A percentile compares a stretch with the other conserved stretches of the same genome.
These are phyloP conservation scores for Solanum okadae DNA, from an alignment of 257 asterid species.

Conservation along the genomic window DNA sequence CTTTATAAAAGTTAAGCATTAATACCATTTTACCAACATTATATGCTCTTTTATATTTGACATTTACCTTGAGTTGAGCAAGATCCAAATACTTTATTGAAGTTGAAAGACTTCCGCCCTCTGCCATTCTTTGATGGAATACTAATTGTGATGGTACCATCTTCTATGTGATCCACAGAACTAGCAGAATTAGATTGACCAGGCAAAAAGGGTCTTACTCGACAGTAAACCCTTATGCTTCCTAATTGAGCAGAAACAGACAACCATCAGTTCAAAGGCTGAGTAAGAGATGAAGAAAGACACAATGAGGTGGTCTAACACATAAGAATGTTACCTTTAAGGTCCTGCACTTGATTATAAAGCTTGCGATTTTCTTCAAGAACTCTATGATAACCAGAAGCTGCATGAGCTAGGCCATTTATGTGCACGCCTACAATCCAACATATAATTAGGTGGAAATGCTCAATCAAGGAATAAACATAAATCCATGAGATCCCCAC, in stretches of 20 bases:
- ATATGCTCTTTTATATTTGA: neutral
- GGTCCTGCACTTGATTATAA: conserved; percentile 98
- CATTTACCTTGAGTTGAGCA: conserved; percentile 76
- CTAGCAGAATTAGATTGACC: conserved; percentile 46
- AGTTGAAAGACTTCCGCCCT: conserved; percentile 64
- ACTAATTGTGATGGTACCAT: conserved; percentile 67
- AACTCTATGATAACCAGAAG: conserved; percentile 92
- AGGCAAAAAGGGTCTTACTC: conserved; percentile 80
- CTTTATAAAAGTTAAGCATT: neutral
- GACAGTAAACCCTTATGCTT: conserved; percentile 93
- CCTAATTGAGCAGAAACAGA: conserved; percentile 37
- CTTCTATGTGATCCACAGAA: conserved; percentile 77
- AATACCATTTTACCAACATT: neutral
- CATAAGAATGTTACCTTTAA: conserved; percentile 48
- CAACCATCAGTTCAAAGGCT: neutral
- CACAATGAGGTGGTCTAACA: neutral
- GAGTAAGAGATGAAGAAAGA: neutral
- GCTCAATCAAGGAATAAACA: neutral
- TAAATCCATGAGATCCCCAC: neutral
- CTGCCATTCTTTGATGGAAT: conserved; percentile 57
- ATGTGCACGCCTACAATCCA: conserved; percentile 52
- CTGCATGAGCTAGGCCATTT: conserved; percentile 89
- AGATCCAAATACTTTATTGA: conserved; percentile 92
- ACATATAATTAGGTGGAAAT: neutral
- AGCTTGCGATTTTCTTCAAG: conserved; percentile 94